Conservation (phyloP, 257 asterid species). For the Phtheirospermum japonicum region DNA sequence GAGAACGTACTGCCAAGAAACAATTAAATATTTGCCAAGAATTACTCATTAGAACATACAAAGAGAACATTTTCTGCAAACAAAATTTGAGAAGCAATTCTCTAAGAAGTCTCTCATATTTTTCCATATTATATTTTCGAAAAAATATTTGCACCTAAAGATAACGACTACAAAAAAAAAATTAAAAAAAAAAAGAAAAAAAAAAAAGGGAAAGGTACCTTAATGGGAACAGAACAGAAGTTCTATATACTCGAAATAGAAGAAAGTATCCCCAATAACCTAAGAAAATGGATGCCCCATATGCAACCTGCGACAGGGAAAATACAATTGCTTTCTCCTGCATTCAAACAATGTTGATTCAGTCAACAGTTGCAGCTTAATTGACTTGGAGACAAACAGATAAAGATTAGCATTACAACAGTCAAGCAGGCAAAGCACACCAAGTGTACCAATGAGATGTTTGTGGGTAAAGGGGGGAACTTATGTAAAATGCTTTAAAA, state of each 20-base stretch:
- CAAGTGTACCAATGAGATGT: not conserved
- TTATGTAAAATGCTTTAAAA: not conserved
- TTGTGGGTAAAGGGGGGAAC: not conserved
- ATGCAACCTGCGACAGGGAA: constrained; percentile 84
- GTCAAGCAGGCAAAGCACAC: constrained; percentile 16
- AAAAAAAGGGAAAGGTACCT: too few species aligned
- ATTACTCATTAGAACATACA: not conserved
- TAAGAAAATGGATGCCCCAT: constrained; percentile 65
- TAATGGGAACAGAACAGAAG: constrained; percentile 71
- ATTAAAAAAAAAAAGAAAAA: too few species aligned
- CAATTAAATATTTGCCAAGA: constrained; percentile 6
- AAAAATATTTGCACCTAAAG: constrained; percentile 9
- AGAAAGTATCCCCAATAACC: constrained; percentile 95
- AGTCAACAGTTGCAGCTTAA: constrained; percentile 20
- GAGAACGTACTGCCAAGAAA: not conserved
- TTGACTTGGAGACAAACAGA: constrained; percentile 17
- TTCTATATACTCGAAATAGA: constrained; percentile 41
- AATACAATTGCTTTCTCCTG: constrained; percentile 87
- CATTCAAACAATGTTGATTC: constrained; percentile 30
- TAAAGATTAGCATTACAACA: constrained; percentile 14
- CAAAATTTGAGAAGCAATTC: constrained; percentile 10
- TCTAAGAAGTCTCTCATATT: constrained; percentile 8
- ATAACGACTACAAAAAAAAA: constrained; percentile 16
- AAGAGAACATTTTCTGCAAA: not conserved
- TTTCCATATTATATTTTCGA: constrained; percentile 6